phyloP scores from a whole-genome alignment of 2,329 filamentous ascomycete species.

The Aspergillus sp. region DNA sequence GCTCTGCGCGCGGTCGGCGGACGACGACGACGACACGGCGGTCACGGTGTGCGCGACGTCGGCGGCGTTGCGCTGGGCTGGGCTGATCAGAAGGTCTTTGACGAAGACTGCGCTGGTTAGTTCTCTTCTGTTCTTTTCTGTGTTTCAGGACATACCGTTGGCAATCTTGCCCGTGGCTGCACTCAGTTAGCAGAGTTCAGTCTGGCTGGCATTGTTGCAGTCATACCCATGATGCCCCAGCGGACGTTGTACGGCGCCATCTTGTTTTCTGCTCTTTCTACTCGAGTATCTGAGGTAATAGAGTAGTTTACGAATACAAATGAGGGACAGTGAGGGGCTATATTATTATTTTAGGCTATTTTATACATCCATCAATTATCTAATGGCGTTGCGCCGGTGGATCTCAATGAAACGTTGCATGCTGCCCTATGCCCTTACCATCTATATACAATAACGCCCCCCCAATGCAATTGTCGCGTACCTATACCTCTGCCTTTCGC shows the following conservation, averaged over 20 bases:
- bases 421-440: no score
- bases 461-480: no score
- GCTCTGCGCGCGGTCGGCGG: constrained; percentile 55
- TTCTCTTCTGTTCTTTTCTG: constrained; percentile 3
- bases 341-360: no score
- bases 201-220: no score
- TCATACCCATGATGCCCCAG: constrained; percentile 38
- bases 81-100: constrained; percentile 69
- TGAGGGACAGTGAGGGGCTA: constrained; percentile 1
- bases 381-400: constrained; percentile 19
- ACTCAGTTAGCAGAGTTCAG: constrained; percentile 3
- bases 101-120: constrained; percentile 58
- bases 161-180: constrained; percentile 38
- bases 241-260: constrained; percentile 29
- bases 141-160: constrained; percentile 19
- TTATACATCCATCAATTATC: no score
- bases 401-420: no score
- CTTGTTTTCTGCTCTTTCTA: constrained; percentile 5
- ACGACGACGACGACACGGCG: constrained; percentile 71
- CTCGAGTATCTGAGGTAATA: no score
- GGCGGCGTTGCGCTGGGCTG: constrained; percentile 56
- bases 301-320: constrained; percentile 1
- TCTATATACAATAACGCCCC: no score
- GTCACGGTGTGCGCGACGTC: constrained; percentile 70
- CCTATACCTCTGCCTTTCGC: constrained; percentile 64